These are phyloP conservation scores for Rhizophora apiculata DNA, from an alignment of 345 rosid genomes.

Conservation along the genomic window DNA sequence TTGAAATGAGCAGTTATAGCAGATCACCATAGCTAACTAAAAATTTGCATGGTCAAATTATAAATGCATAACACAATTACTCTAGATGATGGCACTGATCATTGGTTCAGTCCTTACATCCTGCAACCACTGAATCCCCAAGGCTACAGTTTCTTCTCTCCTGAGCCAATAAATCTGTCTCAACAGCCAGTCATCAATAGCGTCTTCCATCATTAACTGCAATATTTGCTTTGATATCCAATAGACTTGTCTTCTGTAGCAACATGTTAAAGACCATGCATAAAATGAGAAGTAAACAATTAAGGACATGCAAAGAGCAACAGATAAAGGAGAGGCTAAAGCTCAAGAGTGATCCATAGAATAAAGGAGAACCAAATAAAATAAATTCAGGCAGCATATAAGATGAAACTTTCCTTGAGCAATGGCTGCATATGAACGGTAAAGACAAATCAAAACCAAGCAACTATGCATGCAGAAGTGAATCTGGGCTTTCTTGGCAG, in stretches of 20 bases:
- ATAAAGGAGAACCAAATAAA: constrained; percentile 1
- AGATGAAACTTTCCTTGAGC: background rate
- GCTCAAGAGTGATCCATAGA: background rate
- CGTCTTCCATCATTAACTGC: constrained; percentile 97
- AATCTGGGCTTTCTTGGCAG: background rate
- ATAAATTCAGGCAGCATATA: background rate
- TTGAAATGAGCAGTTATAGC: no score
- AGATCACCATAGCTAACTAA: no score
- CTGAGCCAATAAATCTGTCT: constrained; percentile 83
- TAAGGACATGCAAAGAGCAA: background rate
- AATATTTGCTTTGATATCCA: constrained; percentile 97
- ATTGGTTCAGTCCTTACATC: constrained; percentile 59
- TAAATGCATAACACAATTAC: background rate
- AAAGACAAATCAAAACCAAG: background rate
- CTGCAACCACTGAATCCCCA: constrained; percentile 82
- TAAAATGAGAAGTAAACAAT: background rate
- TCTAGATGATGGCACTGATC: background rate
- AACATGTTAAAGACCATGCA: background rate
- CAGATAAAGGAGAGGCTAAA: constrained; percentile 8
- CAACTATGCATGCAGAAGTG: background rate
- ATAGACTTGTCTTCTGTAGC: constrained; percentile 86
- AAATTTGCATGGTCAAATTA: no score
- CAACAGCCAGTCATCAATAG: constrained; percentile 94
- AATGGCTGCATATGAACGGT: background rate
- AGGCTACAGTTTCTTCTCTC: constrained; percentile 72